Base-by-base conservation (phyloP, 805 yeast genomes). In the Candida ponderosae region DNA sequence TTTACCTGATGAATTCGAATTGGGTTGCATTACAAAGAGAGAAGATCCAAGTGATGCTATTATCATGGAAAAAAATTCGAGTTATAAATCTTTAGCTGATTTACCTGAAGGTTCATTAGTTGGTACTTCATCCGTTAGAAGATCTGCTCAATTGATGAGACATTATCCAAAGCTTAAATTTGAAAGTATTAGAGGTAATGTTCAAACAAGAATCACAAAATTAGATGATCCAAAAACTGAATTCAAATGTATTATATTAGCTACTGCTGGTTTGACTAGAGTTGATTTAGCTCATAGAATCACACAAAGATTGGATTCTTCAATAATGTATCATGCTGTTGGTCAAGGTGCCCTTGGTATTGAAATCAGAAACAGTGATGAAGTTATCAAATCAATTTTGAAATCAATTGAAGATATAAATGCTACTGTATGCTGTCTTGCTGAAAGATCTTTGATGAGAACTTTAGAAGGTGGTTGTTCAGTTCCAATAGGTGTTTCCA, bases 271-370 rank as follows among this genome's bases (percentile, higher is more conserved):
- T 3, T 69, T 93, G 40, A 65, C 74, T 18, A 74, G 98, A 47
- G 63, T 82, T 31, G 83, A 79, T 11, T 63, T 89, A 36, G 77
- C 73, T n/a, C 58, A 76, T 47, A 69, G 97, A 57, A 87, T 93
- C 54, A 79, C 96, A 6, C 68, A 73, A 44, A 71, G 68, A 45
- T 68, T 93, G 44, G 76, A 80, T 39, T 70, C 78, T 5, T 82
- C 85, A 26, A 84, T 81, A 38, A 85, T 90, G 95, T 82, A 79
- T 56, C 85, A 90, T 56, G 96, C 98, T 1, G 96, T 93, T 33
- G 98, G 98, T n/a, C 98, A 93, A 65, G 98, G 98, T 45, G 97
- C 97, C 0, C 62, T 93, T 32, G 98, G 97, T 16, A 66, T 93
- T 20, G 98, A 93, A 63, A 85, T 90, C 47, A 73, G 94, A 50